Base-by-base conservation (phyloP, 192 early-diverging fungal genomes). In the Coemansia sp. region DNA sequence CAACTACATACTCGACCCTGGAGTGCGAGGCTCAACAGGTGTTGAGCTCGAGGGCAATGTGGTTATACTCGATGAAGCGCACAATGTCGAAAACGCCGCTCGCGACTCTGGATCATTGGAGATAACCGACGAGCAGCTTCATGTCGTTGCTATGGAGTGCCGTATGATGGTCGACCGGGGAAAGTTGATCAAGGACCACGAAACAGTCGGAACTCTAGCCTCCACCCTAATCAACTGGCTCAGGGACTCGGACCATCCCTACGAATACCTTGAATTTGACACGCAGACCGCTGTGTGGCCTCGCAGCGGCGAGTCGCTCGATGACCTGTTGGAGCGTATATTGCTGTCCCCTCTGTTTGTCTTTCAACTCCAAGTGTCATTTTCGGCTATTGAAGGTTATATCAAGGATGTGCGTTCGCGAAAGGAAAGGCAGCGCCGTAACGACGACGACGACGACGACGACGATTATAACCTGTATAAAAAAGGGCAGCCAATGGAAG, bases 21-120 rank as follows among this genome's bases (percentile, higher is more conserved):
- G 69, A 0, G 85, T 90, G 24, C 70, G 89, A 24, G 60, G 71
- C 18, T 68, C 79, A 16, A 62, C 83, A 12, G 83, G 76, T 8
- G 87, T 89, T 39, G 61, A 77, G 9, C 72, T 89, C 9, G 67
- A 71, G 3, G 65, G 68, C 44, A 75, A 58, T 18, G 61, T 90
- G 15, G 73, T 90, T 15, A 88, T 90, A 13, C 49, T 90, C 8
- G 89, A 90, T 59, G 88, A 90, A 69, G 86, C 86, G 0, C 87
- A 88, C 65, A 89, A 88, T 58, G 84, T 88, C n/a, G 88, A 89
- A 58, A 83, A 86, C 50, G 76, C 79, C 1, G 76, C 85, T 8
- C 79, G 88, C 16, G 74, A 80, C 0, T 75, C 87, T 50, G 80
- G 76, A 7, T 87, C 87, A 0, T 62, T 72, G 35, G 84, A 85